Evolutionary conservation across 1,284 basidiomycete genomes (phyloP), one percentile per base, ranked within the genome.

Genomic region (Singerocomus inundabilis): DNA sequence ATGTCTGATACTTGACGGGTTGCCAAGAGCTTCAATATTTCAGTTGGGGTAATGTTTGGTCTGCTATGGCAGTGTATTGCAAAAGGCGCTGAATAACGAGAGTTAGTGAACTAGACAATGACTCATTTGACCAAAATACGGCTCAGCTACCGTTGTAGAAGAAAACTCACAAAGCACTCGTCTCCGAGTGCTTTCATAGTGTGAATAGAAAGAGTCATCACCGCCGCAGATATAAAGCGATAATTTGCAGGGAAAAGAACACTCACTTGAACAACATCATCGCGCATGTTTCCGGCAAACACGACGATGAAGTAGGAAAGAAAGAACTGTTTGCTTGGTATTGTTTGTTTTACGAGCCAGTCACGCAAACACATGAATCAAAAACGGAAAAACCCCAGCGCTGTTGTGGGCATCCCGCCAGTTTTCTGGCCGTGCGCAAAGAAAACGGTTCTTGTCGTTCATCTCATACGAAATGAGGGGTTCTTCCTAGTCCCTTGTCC

Each of bases 131-230:
- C 30, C 7, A 34, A 4, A 30, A 35, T 55, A 54, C 55, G 56
- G 74, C 71, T 87, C 84, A 86, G 83, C 70, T 79, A 79, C 76
- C 77, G 78, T 78, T 78, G 78, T 78, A 79, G 75, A 71, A 64
- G 67, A 44, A 68, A 58, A 67, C 64, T 74, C 75, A 76, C 52
- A 48, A 64, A 62, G 50, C 61, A 63, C 60, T 56, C 54, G 62
- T 63, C 61, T 53, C 63, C 68, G 37, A 52, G 58, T 60, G 58
- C 56, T 61, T 71, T 79, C 78, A 63, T 73, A 75, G 74, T 78
- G 74, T 77, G 72, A 77, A 77, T 72, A 61, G 21, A 60, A 62
- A 60, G 38, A 63, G 64, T 75, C 73, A 75, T 76, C 73, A 73
- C 57, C 49, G 60, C 63, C 69, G 73, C 76, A 79, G 70, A 76